phyloP scores from a whole-genome alignment of 495 filamentous ascomycete species.

The Choiromyces venosus region DNA sequence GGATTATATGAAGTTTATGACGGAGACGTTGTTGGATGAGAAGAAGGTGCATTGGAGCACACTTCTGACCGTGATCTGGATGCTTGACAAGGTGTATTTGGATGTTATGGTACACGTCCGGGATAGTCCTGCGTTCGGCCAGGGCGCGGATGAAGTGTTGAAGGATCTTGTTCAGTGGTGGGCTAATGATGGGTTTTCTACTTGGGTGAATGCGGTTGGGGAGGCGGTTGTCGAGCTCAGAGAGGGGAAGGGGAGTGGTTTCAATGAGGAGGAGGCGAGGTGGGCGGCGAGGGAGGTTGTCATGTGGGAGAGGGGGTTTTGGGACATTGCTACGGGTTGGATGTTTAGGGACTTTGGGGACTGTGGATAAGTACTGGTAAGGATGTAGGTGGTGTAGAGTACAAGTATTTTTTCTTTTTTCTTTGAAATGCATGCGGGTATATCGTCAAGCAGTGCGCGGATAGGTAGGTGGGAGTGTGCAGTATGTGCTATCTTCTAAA shows the following conservation, averaged over 20 bases:
- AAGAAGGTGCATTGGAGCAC: conserved; percentile 12
- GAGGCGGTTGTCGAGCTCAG: not conserved
- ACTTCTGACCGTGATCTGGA: conserved; percentile 13
- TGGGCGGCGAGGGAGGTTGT: conserved; percentile 13
- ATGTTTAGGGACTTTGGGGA: not conserved
- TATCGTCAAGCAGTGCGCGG: too few species aligned
- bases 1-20: conserved; percentile 16
- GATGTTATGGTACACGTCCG: conserved; percentile 12
- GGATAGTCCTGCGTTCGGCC: not conserved
- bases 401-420: too few species aligned
- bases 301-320: conserved; percentile 8
- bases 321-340: conserved; percentile 11
- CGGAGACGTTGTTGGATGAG: not conserved
- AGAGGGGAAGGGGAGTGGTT: not conserved
- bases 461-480: too few species aligned
- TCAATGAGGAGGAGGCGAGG: conserved; percentile 18
- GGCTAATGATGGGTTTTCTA: conserved; percentile 11
- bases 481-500: too few species aligned
- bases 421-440: too few species aligned
- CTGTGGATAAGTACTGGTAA: not conserved
- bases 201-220: conserved; percentile 6
- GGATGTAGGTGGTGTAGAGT: not conserved
- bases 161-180: conserved; percentile 21
- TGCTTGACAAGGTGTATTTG: conserved; percentile 15
- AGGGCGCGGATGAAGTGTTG: not conserved